These are phyloP conservation scores for Ramularia endophylla DNA, from an alignment of 2,329 filamentous ascomycete species.

Conservation along the genomic window DNA sequence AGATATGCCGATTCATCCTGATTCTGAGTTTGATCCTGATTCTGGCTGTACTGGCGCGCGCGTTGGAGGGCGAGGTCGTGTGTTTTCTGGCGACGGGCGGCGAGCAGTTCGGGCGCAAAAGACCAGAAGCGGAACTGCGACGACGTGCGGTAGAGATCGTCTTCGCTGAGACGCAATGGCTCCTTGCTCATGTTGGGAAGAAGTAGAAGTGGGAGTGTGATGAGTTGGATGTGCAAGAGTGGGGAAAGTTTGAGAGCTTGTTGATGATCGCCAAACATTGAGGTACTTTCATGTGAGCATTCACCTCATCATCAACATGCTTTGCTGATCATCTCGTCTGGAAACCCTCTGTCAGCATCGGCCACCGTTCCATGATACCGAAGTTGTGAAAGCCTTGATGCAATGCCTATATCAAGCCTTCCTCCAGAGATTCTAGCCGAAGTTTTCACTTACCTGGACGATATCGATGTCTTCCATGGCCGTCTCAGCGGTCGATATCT, in stretches of 20 bases:
- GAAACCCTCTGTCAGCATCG: no score
- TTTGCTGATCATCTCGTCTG: no score
- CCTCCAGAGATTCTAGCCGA: constrained; percentile 25
- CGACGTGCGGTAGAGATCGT: constrained; percentile 82
- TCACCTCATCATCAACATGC: no score
- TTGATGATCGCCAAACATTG: no score
- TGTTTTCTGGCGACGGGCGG: constrained; percentile 67
- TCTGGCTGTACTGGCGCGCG: constrained; percentile 46
- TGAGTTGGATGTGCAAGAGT: neutral
- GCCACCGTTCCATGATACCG: no score
- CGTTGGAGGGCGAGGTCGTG: constrained; percentile 72
- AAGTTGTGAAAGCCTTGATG: no score
- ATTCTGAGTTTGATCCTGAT: constrained; percentile 36
- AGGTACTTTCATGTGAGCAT: constrained; percentile 2
- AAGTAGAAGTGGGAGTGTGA: neutral
- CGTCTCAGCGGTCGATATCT: constrained; percentile 18
- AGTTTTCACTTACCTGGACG: constrained; percentile 19
- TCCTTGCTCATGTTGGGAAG: neutral
- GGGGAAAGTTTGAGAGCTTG: no score
- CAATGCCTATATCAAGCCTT: constrained; percentile 17
- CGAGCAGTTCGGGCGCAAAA: constrained; percentile 68
- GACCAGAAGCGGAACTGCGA: constrained; percentile 93
- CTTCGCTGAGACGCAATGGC: constrained; percentile 61
- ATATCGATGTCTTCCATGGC: constrained; percentile 19
- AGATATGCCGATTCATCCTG: constrained; percentile 62